Evolutionary conservation across 2,329 filamentous ascomycete genomes (phyloP).

Genomic region (Epichloe elymi): DNA sequence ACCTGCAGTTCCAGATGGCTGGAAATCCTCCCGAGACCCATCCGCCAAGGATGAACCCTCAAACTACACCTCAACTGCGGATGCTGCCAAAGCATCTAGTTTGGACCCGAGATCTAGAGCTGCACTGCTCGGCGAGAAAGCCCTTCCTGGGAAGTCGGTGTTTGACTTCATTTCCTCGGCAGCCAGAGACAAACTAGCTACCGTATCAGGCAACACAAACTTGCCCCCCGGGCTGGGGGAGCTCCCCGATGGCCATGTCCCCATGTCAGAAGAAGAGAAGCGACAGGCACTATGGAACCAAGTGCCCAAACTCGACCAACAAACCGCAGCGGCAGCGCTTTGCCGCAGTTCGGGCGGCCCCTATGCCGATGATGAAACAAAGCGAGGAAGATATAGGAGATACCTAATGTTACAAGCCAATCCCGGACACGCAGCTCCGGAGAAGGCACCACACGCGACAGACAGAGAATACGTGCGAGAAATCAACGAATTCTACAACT

Average conservation of each 20-base stretch:
- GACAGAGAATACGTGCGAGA: conserved; percentile 71
- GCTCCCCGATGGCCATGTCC: conserved; percentile 49
- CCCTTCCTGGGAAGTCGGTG: conserved; percentile 78
- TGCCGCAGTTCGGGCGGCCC: conserved; percentile 53
- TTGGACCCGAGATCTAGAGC: conserved; percentile 68
- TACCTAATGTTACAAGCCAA: conserved; percentile 66
- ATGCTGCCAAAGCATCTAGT: conserved; percentile 63
- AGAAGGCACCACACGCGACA: conserved; percentile 27
- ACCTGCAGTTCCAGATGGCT: conserved; percentile 56
- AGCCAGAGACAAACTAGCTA: conserved; percentile 62
- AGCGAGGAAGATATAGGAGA: conserved; percentile 64
- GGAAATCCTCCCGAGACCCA: conserved; percentile 49
- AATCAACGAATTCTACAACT: conserved; percentile 57
- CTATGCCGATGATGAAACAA: conserved; percentile 70
- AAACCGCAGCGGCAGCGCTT: conserved; percentile 55
- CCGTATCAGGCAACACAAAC: conserved; percentile 60
- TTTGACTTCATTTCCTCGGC: conserved; percentile 82
- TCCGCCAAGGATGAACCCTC: conserved; percentile 4
- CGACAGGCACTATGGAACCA: conserved; percentile 43
- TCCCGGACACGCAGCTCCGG: conserved; percentile 34
- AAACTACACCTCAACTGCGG: conserved; percentile 52
- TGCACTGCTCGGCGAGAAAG: conserved; percentile 63
- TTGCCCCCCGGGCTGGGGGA: conserved; percentile 67
- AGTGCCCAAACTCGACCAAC: conserved; percentile 52
- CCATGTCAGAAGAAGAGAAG: conserved; percentile 48